Base-by-base conservation (phyloP, 352 stramenopile species). In the Pythium aquatile region DNA sequence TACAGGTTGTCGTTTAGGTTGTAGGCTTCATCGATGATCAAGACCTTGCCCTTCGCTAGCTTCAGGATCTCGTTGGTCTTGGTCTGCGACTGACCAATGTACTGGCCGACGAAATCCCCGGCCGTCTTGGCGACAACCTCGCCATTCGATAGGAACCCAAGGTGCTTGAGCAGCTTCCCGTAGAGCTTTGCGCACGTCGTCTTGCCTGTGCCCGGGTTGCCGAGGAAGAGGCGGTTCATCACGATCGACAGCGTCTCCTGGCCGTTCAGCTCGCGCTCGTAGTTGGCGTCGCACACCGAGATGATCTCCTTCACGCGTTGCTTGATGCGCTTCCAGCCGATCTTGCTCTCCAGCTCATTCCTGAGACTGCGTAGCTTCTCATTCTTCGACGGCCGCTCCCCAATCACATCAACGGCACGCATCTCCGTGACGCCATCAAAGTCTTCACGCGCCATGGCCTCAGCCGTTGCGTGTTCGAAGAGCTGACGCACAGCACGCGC, bases 1-100 rank as follows among this genome's bases (percentile, higher is more conserved):
- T 79, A 91, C 51, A 69, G 55, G 5, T 76, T 76, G 40, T 89
- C 79, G 61, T 96, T 77, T 4, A 98, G 57, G n/a, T 82, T 94
- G 76, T 98, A 98, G 0, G 92, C 92, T 69, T 98, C 93, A 58
- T 98, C 93, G 49, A 98, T 98, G 9, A 98, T 81, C 7, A 98
- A 72, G 17, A 98, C 91, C 60, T 97, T 97, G 5, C 93, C 93
- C 48, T 88, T 81, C 1, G 85, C 76, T 56, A 77, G 70, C 20
- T 96, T 78, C 20, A 98, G 71, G 46, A 97, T 90, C 14, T 87
- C 77, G 1, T 71, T 65, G 8, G 92, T 98, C 58, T 97, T 97
- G 3, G 76, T 85, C 60, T 97, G 82, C 14, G 90, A 97, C 53
- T 97, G 77, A 0, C 94, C 94, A 7, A 97, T 56, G 30, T 88